These are phyloP conservation scores for Chaetomiaceae sp. DNA, from an alignment of 2,329 filamentous ascomycete species.

Conservation along the genomic window DNA sequence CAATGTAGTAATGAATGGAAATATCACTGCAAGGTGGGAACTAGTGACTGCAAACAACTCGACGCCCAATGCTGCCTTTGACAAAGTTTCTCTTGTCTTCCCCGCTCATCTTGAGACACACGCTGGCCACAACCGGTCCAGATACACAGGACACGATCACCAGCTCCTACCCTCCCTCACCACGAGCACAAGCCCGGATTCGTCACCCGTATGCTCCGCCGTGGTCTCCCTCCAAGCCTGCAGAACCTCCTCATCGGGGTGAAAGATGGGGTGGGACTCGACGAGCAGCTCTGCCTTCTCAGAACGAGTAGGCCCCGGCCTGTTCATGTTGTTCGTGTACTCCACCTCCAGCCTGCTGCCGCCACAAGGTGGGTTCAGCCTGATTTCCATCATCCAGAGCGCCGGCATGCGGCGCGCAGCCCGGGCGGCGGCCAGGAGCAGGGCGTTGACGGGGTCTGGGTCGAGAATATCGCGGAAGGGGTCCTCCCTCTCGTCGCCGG, in stretches of 20 bases:
- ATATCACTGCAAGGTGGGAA: no score
- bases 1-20: no score
- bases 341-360: neutral
- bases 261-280: neutral
- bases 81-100: no score
- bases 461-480: neutral
- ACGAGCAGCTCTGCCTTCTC: neutral
- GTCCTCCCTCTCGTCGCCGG: slow-evolving; percentile 1
- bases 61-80: no score
- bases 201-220: neutral
- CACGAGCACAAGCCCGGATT: neutral
- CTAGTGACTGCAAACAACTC: no score
- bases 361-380: neutral
- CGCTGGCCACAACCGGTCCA: no score
- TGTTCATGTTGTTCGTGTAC: neutral
- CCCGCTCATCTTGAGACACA: no score
- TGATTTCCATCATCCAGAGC: neutral
- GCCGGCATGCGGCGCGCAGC: slow-evolving; percentile 1
- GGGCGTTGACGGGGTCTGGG: neutral
- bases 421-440: slow-evolving; percentile 1
- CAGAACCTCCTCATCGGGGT: neutral
- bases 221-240: neutral
- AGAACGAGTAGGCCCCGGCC: neutral
- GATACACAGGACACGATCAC: neutral
- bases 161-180: neutral